Percentiles rank a stretch among this genome's conserved stretches.
These are phyloP conservation scores for Globisporangium paroecandrum DNA, from an alignment of 352 stramenopile genomes.

Conservation along the genomic window DNA sequence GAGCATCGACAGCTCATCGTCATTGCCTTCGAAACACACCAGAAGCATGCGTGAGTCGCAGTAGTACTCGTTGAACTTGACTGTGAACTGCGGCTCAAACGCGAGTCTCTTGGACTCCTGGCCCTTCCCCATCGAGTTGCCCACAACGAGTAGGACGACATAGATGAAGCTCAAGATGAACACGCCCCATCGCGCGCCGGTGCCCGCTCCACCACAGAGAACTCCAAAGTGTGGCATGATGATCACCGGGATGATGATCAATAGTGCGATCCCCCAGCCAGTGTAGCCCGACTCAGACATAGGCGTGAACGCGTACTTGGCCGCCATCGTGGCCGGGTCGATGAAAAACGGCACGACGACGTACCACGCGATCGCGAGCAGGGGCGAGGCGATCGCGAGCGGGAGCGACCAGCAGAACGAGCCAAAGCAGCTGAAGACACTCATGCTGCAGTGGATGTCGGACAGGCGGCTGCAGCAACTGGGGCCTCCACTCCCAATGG, in stretches of 20 bases:
- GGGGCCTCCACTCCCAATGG: too few species aligned
- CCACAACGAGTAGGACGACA: neutral
- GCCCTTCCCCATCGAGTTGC: neutral
- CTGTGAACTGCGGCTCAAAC: constrained; percentile 1
- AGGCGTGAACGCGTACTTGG: constrained; percentile 10
- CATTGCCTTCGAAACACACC: neutral
- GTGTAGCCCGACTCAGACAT: neutral
- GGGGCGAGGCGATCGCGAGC: neutral
- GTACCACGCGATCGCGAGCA: neutral
- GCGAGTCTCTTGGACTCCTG: neutral
- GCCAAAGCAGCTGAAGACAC: neutral
- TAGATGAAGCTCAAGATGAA: constrained; percentile 4
- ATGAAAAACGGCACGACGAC: constrained; percentile 2
- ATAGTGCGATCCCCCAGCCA: neutral
- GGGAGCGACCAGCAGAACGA: neutral
- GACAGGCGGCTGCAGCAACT: neutral
- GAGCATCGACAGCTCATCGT: neutral
- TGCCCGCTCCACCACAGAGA: neutral
- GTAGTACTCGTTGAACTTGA: constrained; percentile 14
- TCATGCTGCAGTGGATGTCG: neutral
- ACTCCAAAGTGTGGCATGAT: neutral
- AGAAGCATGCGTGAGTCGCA: constrained; percentile 8
- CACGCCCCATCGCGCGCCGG: neutral
- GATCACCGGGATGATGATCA: neutral
- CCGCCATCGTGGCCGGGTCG: neutral